Base-by-base conservation (phyloP, 768 basidiomycete species). In the Lactarius trivialis region DNA sequence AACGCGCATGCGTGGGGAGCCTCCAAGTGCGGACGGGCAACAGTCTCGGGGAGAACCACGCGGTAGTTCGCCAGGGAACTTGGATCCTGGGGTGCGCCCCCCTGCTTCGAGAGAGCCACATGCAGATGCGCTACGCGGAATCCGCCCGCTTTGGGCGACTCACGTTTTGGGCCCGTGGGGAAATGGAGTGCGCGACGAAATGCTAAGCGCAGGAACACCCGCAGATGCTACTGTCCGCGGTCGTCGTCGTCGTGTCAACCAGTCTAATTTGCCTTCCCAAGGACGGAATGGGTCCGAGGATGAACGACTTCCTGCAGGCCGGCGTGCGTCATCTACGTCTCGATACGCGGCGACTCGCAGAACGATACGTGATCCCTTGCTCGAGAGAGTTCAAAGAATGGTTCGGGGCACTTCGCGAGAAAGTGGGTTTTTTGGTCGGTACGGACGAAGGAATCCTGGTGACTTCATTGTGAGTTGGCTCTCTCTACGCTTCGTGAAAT, bases 381-480 rank as follows among this genome's bases (percentile, higher is more conserved):
- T 55, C 26, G 63, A 60, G 36, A 52, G 58, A 28, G 56, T 66
- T 4, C 65, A 58, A 45, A 54, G 63, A 33, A 54, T 66, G 52
- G 52, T 63, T 19, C 58, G 63, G 14, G 62, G 58, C 28, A 58
- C 36, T 61, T 30, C 66, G 55, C 56, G 60, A 56, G 53, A 61
- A 61, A 14, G 39, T 49, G 50, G 55, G 7, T 19, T 49, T 48
- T 30, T 34, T 53, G 55, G 48, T 48, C 65, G 61, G 50, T 56
- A 60, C 28, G 12, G 28, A 12, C 55, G 67, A 24, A 63, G 72
- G 24, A 67, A 60, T 56, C 32, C 68, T 15, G 79, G 80, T 3
- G 81, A 81, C 67, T 81, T 77, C 24, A 71, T 90, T 72, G 86
- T 87, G 64, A 34, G 83, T 75, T 52, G 36, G 48, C 36, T 54